phyloP scores from a whole-genome alignment of 805 yeast genomes.

The Yamadazyma insecticola region DNA sequence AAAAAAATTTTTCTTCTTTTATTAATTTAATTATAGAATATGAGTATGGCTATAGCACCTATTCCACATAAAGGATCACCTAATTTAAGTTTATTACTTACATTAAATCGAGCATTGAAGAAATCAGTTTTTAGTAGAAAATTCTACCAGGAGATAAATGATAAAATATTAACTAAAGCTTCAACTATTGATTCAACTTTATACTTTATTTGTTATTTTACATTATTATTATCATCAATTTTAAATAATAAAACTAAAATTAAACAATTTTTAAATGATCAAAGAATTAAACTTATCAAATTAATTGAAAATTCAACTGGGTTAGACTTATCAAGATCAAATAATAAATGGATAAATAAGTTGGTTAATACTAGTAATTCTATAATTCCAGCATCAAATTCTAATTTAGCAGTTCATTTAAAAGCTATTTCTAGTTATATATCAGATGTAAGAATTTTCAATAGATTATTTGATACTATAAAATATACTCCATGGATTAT shows the following conservation, averaged over 20 bases:
- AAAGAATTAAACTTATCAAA: constrained; percentile 19
- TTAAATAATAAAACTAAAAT: constrained; percentile 35
- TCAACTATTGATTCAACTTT: constrained; percentile 35
- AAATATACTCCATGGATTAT: constrained; percentile 43
- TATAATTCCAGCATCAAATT: constrained; percentile 3
- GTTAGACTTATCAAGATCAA: constrained; percentile 11
- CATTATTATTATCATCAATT: constrained; percentile 31
- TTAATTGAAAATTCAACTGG: constrained; percentile 10
- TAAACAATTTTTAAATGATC: constrained; percentile 21
- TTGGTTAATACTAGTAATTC: not conserved
- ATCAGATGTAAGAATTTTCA: constrained; percentile 39
- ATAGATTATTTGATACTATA: constrained; percentile 36
- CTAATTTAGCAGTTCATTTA: constrained; percentile 30
- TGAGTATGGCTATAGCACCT: constrained; percentile 16
- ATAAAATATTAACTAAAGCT: constrained; percentile 29
- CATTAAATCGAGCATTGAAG: constrained; percentile 22
- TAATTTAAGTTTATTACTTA: constrained; percentile 19
- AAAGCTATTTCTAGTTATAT: constrained; percentile 32
- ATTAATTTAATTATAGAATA: too few species aligned
- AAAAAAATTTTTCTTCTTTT: too few species aligned
- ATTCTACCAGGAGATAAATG: constrained; percentile 38
- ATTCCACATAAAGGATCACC: constrained; percentile 7
- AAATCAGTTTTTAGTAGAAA: constrained; percentile 32
- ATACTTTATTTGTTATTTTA: constrained; percentile 40
- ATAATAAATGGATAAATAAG: constrained; percentile 9